A percentile compares a stretch with the other conserved stretches of the same genome.
Evolutionary conservation across 805 yeast genomes (phyloP).

Genomic region (Saccharomycopsis fermentans): DNA sequence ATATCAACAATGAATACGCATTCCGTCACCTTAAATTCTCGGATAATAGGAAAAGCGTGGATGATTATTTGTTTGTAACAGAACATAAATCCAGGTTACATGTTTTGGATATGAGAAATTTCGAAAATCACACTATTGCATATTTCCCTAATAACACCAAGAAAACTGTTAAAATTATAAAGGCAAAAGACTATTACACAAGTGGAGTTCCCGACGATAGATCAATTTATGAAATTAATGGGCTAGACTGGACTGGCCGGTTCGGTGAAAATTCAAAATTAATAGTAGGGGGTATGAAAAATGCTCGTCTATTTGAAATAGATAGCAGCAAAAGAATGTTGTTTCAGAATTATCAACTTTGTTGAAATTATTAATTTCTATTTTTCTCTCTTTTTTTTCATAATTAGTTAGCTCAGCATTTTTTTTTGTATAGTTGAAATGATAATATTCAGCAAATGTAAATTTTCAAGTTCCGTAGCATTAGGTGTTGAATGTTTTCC

Average conservation of each 20-base stretch:
- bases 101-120: constrained; percentile 67
- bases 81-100: constrained; percentile 88
- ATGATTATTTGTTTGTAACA: constrained; percentile 64
- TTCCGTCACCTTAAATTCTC: constrained; percentile 41
- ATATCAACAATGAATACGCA: constrained; percentile 23
- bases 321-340: neutral
- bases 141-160: constrained; percentile 41
- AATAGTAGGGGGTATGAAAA: neutral
- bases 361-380: neutral
- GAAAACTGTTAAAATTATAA: neutral
- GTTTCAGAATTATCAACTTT: neutral
- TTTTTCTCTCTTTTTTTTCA: neutral
- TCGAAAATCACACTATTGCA: constrained; percentile 65
- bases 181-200: neutral
- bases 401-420: neutral
- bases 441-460: too few species aligned
- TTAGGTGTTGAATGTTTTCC: too few species aligned
- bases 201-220: neutral
- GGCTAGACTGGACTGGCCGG: neutral
- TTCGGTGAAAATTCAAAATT: neutral
- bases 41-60: constrained; percentile 37
- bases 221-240: neutral
- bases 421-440: too few species aligned
- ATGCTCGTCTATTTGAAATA: neutral
- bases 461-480: too few species aligned